Evolutionary conservation across 2,329 filamentous ascomycete genomes (phyloP).

Genomic region (Aspergillus quadrilineatus): DNA sequence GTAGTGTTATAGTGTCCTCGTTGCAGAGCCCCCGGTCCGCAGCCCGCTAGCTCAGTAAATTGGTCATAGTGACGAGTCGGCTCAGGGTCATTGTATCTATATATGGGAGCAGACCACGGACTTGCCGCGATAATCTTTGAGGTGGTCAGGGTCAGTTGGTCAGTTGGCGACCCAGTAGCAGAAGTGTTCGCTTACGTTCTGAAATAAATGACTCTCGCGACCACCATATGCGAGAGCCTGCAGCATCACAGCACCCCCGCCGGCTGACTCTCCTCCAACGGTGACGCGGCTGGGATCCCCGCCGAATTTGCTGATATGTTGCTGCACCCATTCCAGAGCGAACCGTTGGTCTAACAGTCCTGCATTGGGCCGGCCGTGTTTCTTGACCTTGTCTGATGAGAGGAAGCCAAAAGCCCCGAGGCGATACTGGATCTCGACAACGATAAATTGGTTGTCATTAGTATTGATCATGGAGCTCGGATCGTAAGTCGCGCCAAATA

Average conservation of each 20-base stretch:
- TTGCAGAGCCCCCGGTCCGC: conserved; percentile 18
- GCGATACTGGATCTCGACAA: conserved; percentile 52
- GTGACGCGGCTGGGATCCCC: conserved; percentile 10
- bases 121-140: conserved; percentile 41
- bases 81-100: conserved; percentile 49
- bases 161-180: background rate
- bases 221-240: conserved; percentile 13
- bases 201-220: conserved; percentile 16
- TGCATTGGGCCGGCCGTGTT: conserved; percentile 1
- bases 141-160: no score
- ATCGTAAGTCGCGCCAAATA: conserved; percentile 40
- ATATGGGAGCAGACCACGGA: conserved; percentile 57
- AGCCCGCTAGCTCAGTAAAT: conserved; percentile 46
- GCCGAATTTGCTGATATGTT: conserved; percentile 10
- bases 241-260: conserved; percentile 12
- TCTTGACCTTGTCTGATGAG: conserved; percentile 54
- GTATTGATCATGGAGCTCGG: conserved; percentile 46
- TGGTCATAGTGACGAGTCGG: conserved; percentile 49
- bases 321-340: conserved; percentile 14
- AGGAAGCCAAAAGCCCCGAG: conserved; percentile 21
- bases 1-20: background rate
- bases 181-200: conserved; percentile 23
- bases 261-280: conserved; percentile 11
- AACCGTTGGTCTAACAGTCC: conserved; percentile 15
- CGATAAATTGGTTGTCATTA: conserved; percentile 51